These are phyloP conservation scores for Botrytis sinoallii DNA, from an alignment of 2,329 filamentous ascomycete species.

Conservation along the genomic window DNA sequence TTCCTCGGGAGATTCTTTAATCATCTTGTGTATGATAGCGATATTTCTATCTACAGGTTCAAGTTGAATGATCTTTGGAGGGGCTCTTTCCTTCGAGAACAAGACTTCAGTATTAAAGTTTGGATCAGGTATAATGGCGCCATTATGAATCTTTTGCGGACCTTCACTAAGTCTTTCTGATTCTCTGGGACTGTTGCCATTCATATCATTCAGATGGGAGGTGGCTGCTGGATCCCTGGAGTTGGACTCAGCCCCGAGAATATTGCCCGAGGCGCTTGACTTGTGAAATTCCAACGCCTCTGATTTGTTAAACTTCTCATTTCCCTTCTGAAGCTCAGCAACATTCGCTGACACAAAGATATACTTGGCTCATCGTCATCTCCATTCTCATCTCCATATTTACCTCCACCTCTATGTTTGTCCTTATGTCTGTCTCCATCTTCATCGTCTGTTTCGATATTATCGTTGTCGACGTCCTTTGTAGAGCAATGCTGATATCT, in stretches of 20 bases:
- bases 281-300: not conserved
- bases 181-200: not conserved
- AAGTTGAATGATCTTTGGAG: not conserved
- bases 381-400: not conserved
- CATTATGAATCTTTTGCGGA: not conserved
- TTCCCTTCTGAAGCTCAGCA: accelerated
- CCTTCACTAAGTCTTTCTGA: not conserved
- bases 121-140: not conserved
- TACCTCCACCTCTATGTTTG: not conserved
- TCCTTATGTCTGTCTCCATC: not conserved
- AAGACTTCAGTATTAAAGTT: not conserved
- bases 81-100: not conserved
- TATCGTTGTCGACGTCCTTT: not conserved
- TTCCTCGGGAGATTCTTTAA: not conserved
- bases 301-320: not conserved
- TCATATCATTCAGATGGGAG: not conserved
- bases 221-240: not conserved
- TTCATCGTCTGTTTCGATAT: not conserved
- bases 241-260: not conserved
- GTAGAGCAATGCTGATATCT: not conserved
- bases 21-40: not conserved
- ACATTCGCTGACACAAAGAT: not conserved
- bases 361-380: not conserved
- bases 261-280: not conserved
- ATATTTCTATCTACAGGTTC: not conserved